These are phyloP conservation scores for Cytospora leucostoma DNA, from an alignment of 2,329 filamentous ascomycete species.

Conservation along the genomic window DNA sequence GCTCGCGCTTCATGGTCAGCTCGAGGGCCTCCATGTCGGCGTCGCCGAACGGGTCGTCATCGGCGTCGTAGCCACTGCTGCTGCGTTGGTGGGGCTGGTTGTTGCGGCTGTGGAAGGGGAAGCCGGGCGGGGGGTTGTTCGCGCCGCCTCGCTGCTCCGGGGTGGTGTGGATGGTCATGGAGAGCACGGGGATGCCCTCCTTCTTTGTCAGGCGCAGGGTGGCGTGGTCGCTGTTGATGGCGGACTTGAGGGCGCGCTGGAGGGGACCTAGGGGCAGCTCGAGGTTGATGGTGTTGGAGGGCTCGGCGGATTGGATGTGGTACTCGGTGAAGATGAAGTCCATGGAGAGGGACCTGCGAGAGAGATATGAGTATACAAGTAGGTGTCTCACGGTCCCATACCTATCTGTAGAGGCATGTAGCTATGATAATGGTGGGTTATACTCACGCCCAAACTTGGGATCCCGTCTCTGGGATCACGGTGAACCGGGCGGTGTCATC, in stretches of 20 bases:
- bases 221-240: conserved; percentile 76
- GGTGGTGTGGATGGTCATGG: conserved; percentile 83
- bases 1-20: conserved; percentile 64
- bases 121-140: conserved; percentile 27
- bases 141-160: conserved; percentile 53
- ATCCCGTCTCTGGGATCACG: conserved; percentile 90
- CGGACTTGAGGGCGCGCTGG: conserved; percentile 88
- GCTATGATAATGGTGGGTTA: not conserved
- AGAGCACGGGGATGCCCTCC: conserved; percentile 81
- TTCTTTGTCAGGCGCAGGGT: conserved; percentile 91
- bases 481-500: conserved; percentile 89
- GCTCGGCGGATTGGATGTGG: conserved; percentile 80
- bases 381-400: conserved; percentile 24
- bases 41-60: conserved; percentile 46
- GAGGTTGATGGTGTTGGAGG: conserved; percentile 89
- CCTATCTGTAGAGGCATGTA: not conserved
- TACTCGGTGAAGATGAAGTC: conserved; percentile 88
- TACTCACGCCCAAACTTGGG: conserved; percentile 91
- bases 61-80: conserved; percentile 39
- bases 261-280: conserved; percentile 88
- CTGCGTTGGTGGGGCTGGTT: conserved; percentile 28
- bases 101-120: conserved; percentile 33
- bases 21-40: conserved; percentile 52
- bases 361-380: conserved; percentile 30
- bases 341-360: conserved; percentile 57